Evolutionary conservation across 2,329 filamentous ascomycete genomes (phyloP).

Genomic region (Trichophyton verrucosum): DNA sequence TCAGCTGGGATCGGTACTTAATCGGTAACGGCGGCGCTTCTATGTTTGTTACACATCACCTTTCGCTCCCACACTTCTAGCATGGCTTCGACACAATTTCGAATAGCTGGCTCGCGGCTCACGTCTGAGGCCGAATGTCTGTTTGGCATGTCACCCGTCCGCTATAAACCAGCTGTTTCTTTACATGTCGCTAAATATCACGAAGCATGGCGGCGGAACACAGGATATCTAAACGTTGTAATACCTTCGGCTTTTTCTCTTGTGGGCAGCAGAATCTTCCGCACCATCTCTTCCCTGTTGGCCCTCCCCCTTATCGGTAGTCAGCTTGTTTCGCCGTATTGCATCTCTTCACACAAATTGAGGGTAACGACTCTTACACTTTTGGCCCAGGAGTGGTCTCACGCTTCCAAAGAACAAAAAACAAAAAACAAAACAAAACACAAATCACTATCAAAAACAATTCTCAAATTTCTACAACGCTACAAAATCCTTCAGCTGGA

Average conservation of each 20-base stretch:
- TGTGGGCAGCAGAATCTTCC: conserved; percentile 32
- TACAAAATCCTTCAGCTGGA: conserved; percentile 2
- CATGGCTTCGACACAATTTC: conserved; percentile 25
- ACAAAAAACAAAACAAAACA: too few relatives aligned
- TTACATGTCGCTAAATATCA: conserved; percentile 22
- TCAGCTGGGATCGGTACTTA: conserved; percentile 22
- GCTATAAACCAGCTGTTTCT: conserved; percentile 23
- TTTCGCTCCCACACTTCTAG: conserved; percentile 19
- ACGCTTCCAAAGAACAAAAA: background rate
- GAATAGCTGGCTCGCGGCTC: conserved; percentile 17
- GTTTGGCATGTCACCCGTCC: conserved; percentile 3
- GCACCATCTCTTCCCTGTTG: conserved; percentile 22
- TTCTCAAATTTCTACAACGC: conserved; percentile 1
- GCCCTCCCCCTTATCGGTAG: conserved; percentile 30
- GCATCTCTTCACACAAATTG: conserved; percentile 22
- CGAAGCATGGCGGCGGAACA: conserved; percentile 32
- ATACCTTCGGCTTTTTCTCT: conserved; percentile 31
- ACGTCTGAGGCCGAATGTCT: conserved; percentile 13
- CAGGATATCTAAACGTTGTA: conserved; percentile 32
- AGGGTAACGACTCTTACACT: conserved; percentile 33
- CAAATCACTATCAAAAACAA: background rate
- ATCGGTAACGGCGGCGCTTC: conserved; percentile 27
- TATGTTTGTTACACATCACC: conserved; percentile 25
- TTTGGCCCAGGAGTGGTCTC: conserved; percentile 14
- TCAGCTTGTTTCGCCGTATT: conserved; percentile 31